Conservation (phyloP, 169 alveolate genomes). For the Eimeria falciformis region DNA sequence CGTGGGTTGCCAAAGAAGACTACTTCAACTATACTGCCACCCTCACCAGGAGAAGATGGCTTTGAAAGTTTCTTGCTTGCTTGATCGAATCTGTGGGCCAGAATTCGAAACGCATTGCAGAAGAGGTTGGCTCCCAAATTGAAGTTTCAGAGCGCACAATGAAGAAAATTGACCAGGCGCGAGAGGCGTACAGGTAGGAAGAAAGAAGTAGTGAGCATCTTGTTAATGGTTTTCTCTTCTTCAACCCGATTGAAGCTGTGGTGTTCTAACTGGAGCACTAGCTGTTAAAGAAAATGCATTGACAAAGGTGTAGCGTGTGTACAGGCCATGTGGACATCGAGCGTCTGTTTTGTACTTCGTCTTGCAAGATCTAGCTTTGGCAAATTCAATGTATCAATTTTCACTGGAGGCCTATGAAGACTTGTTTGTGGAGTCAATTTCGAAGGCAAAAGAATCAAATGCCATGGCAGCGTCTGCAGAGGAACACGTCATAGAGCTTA, state of each 20-base stretch:
- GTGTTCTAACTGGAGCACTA: too few relatives aligned
- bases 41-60: too few relatives aligned
- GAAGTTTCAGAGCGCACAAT: slow-evolving; percentile 84
- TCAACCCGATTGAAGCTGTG: too few relatives aligned
- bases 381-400: slow-evolving; percentile 96
- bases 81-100: not conserved
- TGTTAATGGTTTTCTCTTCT: too few relatives aligned
- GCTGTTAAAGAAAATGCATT: too few relatives aligned
- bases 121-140: slow-evolving; percentile 79
- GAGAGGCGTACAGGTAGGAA: slow-evolving; percentile 89
- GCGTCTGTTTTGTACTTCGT: slow-evolving; percentile 95
- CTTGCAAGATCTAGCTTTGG: slow-evolving; percentile 90
- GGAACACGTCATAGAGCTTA: slow-evolving; percentile 89
- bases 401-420: slow-evolving; percentile 93
- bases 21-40: too few relatives aligned
- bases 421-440: slow-evolving; percentile 91
- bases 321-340: slow-evolving; percentile 91
- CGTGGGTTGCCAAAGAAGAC: too few relatives aligned
- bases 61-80: too few relatives aligned
- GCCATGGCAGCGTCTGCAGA: slow-evolving; percentile 83
- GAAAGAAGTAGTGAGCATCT: too few relatives aligned
- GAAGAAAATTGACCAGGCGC: slow-evolving; percentile 88
- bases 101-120: slow-evolving; percentile 86
- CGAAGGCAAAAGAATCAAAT: slow-evolving; percentile 83
- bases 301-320: not conserved